phyloP scores from a whole-genome alignment of 805 yeast genomes.

The Saccharomycodes ludwigii region DNA sequence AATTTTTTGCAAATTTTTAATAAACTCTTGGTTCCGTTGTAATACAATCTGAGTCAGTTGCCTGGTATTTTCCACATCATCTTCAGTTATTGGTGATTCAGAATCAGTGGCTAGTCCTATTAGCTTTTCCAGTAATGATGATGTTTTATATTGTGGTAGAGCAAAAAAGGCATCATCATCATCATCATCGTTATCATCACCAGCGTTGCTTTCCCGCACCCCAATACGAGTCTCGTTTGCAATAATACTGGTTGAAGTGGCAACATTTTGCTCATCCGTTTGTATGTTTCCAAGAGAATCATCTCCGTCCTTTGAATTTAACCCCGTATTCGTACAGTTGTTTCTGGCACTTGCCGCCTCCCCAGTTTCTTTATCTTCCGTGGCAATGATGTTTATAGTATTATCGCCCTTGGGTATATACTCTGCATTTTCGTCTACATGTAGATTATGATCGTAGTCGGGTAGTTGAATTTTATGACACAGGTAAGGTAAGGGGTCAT shows the following conservation, averaged over 20 bases:
- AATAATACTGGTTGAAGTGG: constrained; percentile 1
- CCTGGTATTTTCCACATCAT: constrained; percentile 55
- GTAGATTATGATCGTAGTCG: constrained; percentile 52
- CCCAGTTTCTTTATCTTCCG: constrained; percentile 14
- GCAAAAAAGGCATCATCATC: constrained; percentile 54
- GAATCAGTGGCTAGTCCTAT: constrained; percentile 28
- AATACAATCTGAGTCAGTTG: constrained; percentile 67
- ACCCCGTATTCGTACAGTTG: constrained; percentile 1
- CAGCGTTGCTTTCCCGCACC: constrained; percentile 6
- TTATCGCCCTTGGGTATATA: constrained; percentile 1
- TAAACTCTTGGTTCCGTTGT: constrained; percentile 78
- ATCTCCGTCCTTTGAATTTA: constrained; percentile 16
- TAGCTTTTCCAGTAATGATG: constrained; percentile 3
- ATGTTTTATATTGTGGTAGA: constrained; percentile 33
- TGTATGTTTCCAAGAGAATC: constrained; percentile 5
- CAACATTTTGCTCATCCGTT: constrained; percentile 8
- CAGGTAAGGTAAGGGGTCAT: constrained; percentile 57
- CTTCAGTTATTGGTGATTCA: too few species aligned
- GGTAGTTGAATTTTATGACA: constrained; percentile 58
- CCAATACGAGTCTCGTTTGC: not conserved
- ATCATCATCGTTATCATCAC: constrained; percentile 10
- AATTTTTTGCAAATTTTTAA: constrained; percentile 61
- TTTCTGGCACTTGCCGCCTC: not conserved
- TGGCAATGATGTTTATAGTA: constrained; percentile 4
- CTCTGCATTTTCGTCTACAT: constrained; percentile 5